Conservation (phyloP, 768 basidiomycete species). For the Suillus luteus region DNA sequence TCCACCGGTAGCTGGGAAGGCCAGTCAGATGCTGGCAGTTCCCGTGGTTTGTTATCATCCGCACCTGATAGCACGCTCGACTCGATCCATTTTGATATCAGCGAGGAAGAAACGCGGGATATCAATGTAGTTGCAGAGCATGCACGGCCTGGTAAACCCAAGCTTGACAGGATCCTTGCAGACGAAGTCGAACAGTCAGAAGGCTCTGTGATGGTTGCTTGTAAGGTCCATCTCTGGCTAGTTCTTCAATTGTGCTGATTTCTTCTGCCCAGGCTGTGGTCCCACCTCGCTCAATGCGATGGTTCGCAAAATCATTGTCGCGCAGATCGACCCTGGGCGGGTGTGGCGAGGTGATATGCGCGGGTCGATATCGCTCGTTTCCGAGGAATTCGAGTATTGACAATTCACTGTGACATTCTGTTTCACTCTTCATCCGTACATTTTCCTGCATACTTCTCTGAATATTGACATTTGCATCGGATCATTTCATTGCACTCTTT, state of each 20-base stretch:
- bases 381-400: conserved; percentile 70
- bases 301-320: conserved; percentile 64
- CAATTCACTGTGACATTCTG: not conserved
- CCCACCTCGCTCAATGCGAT: conserved; percentile 69
- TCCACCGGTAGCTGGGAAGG: conserved; percentile 11
- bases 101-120: conserved; percentile 59
- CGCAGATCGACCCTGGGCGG: conserved; percentile 57
- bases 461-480: conserved; percentile 41
- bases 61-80: conserved; percentile 8
- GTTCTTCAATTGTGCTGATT: not conserved
- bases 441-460: conserved; percentile 18
- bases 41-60: not conserved
- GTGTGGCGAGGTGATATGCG: conserved; percentile 57
- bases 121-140: conserved; percentile 61
- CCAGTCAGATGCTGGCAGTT: conserved; percentile 12
- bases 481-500: not conserved
- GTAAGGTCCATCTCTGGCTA: conserved; percentile 44
- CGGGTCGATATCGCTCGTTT: conserved; percentile 60
- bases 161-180: conserved; percentile 57
- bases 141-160: conserved; percentile 67
- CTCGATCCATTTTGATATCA: conserved; percentile 45
- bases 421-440: not conserved
- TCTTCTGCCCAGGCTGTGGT: conserved; percentile 59
- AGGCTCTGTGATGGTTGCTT: conserved; percentile 66
- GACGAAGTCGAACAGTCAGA: conserved; percentile 61